Evolutionary conservation across 192 early-diverging fungal genomes (phyloP).

Genomic region (Backusella sp.): DNA sequence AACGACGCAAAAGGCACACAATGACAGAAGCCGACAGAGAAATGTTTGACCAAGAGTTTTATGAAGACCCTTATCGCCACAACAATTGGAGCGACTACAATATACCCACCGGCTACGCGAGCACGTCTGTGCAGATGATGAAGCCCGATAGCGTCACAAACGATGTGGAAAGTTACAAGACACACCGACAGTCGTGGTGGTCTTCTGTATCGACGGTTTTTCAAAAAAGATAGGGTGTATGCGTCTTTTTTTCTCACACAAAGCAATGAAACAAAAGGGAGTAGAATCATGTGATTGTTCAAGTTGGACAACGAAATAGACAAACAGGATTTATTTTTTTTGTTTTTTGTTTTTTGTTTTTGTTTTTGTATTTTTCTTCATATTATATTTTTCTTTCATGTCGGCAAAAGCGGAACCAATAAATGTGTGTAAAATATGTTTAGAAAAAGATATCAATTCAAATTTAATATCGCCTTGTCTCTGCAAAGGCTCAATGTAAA

Average conservation of each 20-base stretch:
- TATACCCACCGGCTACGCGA: neutral
- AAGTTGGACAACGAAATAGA: neutral
- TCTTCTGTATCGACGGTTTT: neutral
- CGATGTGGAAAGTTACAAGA: neutral
- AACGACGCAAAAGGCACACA: slow-evolving; percentile 3
- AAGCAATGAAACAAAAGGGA: neutral
- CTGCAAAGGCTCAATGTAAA: slow-evolving; percentile 42
- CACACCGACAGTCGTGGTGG: neutral
- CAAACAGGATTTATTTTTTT: neutral
- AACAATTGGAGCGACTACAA: neutral
- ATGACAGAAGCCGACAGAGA: neutral
- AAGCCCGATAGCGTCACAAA: neutral
- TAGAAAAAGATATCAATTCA: slow-evolving; percentile 26
- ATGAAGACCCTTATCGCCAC: slow-evolving; percentile 7
- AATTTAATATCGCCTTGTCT: slow-evolving; percentile 35
- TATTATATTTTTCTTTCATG: neutral
- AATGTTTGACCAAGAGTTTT: slow-evolving; percentile 15
- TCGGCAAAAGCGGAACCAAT: neutral
- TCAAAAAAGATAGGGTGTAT: neutral
- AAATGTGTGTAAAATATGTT: slow-evolving; percentile 35
- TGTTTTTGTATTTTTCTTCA: neutral
- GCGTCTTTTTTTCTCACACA: neutral
- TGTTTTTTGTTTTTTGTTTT: neutral
- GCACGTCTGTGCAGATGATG: neutral
- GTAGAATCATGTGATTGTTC: slow-evolving; percentile 1